Conservation (phyloP, 73 alveolate species). For the Durusdinium trenchii region DNA sequence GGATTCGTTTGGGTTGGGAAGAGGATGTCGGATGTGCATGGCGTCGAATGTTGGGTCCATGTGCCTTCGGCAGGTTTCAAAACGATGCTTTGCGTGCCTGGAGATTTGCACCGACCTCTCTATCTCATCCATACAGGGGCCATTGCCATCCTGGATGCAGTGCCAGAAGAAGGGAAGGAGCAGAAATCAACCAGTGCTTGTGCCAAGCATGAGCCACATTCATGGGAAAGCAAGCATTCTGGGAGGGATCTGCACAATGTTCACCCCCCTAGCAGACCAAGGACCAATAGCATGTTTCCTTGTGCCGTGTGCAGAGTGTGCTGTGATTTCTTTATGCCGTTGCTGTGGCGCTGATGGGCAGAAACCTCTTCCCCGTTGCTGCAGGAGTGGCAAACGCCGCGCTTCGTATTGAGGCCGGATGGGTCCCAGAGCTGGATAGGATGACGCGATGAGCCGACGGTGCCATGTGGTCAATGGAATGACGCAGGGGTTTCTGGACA, state of each 20-base stretch:
- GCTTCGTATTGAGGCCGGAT: slow-evolving; percentile 43
- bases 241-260: background rate
- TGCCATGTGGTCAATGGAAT: no score
- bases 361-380: background rate
- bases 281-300: background rate
- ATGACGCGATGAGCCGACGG: background rate
- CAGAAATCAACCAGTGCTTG: background rate
- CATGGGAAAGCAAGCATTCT: background rate
- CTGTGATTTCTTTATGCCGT: background rate
- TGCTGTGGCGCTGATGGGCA: background rate
- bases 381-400: slow-evolving; percentile 65
- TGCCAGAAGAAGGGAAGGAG: slow-evolving; percentile 53
- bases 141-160: slow-evolving; percentile 68
- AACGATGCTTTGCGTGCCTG: slow-evolving; percentile 88
- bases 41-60: background rate
- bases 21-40: no score
- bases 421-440: background rate
- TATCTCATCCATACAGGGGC: slow-evolving; percentile 81
- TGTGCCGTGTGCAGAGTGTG: background rate
- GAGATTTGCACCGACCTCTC: slow-evolving; percentile 61
- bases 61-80: slow-evolving; percentile 39
- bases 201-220: no score
- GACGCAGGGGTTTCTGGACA: no score
- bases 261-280: background rate
- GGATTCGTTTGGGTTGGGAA: no score